phyloP scores from a whole-genome alignment of 2,329 filamentous ascomycete species.

The Celoporthe dispersa region DNA sequence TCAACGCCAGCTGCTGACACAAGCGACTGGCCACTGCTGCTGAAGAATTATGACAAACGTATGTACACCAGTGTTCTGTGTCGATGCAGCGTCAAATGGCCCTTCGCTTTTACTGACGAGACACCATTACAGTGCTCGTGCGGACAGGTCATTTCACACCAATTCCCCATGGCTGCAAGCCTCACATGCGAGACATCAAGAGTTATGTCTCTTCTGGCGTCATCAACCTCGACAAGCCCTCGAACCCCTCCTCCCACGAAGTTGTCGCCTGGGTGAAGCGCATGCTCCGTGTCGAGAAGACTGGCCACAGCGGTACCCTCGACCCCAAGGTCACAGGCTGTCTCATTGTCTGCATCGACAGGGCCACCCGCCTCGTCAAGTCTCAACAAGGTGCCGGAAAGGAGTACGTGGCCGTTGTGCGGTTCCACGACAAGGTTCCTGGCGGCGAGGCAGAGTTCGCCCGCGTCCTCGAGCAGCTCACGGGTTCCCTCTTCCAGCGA shows the following conservation, averaged over 20 bases:
- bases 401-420: slow-evolving; percentile 96
- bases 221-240: slow-evolving; percentile 92
- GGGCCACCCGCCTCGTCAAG: slow-evolving; percentile 96
- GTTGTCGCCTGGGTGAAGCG: slow-evolving; percentile 99
- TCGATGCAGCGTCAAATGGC: neutral
- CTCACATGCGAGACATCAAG: slow-evolving; percentile 92
- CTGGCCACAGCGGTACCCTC: slow-evolving; percentile 95
- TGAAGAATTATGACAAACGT: slow-evolving; percentile 96
- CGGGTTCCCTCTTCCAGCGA: slow-evolving; percentile 94
- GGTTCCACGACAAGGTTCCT: slow-evolving; percentile 92
- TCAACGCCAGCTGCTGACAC: slow-evolving; percentile 79
- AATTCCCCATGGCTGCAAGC: slow-evolving; percentile 89
- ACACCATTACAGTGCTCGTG: slow-evolving; percentile 69
- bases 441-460: slow-evolving; percentile 93
- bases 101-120: slow-evolving; percentile 16
- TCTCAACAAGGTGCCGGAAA: slow-evolving; percentile 99
- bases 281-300: slow-evolving; percentile 93
- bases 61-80: slow-evolving; percentile 46
- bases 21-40: slow-evolving; percentile 87
- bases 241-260: slow-evolving; percentile 97
- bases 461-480: slow-evolving; percentile 92
- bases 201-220: slow-evolving; percentile 96
- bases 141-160: slow-evolving; percentile 97
- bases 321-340: slow-evolving; percentile 98
- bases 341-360: slow-evolving; percentile 93